A percentile compares a stretch with the other conserved stretches of the same genome.
These are phyloP conservation scores for Phycomyces blakesleeanus DNA, from an alignment of 192 early-diverging fungal species.

Conservation along the genomic window DNA sequence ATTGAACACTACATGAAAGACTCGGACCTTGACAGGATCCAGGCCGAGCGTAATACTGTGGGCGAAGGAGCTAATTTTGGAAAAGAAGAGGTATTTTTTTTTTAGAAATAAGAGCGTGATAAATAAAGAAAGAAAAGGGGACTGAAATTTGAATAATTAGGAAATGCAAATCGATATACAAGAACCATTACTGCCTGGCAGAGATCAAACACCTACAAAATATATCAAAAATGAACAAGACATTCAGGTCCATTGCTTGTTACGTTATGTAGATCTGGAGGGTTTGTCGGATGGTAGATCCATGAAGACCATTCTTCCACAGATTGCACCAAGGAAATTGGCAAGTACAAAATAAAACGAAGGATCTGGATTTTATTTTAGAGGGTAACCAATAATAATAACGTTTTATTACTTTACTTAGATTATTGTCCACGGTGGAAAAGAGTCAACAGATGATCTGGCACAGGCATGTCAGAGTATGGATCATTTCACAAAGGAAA, in stretches of 20 bases:
- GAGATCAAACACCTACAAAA: conserved; percentile 74
- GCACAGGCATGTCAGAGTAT: conserved; percentile 56
- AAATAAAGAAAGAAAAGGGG: too few species aligned
- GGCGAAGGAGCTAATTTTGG: conserved; percentile 30
- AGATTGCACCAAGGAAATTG: conserved; percentile 75
- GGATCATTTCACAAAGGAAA: conserved; percentile 76
- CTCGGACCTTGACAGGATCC: conserved; percentile 54
- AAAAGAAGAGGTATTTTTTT: conserved; percentile 27
- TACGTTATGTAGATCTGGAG: conserved; percentile 89
- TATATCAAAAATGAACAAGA: conserved; percentile 57
- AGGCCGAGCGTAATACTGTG: conserved; percentile 32
- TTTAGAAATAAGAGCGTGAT: too few species aligned
- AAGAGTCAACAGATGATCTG: conserved; percentile 64
- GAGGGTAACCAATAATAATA: background rate
- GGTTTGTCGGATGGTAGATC: conserved; percentile 86
- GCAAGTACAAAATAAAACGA: conserved; percentile 38
- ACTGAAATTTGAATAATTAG: background rate
- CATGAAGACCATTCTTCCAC: conserved; percentile 79
- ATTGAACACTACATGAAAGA: conserved; percentile 32
- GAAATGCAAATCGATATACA: conserved; percentile 39
- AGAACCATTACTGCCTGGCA: conserved; percentile 48
- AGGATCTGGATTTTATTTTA: background rate
- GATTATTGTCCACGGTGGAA: conserved; percentile 85
- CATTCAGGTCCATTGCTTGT: conserved; percentile 64
- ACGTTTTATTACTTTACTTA: conserved; percentile 6